These are phyloP conservation scores for Yamadazyma trypodendri DNA, from an alignment of 1,139 yeast species.

Conservation along the genomic window DNA sequence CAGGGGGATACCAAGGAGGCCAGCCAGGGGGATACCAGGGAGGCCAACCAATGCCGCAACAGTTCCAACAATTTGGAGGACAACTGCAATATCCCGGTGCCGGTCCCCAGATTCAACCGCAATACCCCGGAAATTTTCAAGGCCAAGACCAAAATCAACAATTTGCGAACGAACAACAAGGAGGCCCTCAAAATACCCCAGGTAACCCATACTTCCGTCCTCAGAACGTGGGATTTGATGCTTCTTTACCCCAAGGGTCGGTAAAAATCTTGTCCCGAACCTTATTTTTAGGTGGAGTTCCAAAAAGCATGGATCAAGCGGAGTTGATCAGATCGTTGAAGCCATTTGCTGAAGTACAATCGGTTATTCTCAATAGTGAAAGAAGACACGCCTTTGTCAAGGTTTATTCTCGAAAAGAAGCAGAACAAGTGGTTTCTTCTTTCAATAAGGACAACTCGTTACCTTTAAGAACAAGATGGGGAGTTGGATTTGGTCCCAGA, in stretches of 20 bases:
- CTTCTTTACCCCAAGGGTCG: slow-evolving; percentile 71
- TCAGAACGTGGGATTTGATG: slow-evolving; percentile 67
- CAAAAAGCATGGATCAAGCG: slow-evolving; percentile 73
- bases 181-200: slow-evolving; percentile 47
- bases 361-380: slow-evolving; percentile 81
- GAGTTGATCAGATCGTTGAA: slow-evolving; percentile 66
- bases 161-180: too few relatives aligned
- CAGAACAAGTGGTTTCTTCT: slow-evolving; percentile 69
- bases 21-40: slow-evolving; percentile 10
- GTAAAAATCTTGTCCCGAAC: slow-evolving; percentile 88
- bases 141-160: slow-evolving; percentile 33
- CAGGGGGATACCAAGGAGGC: slow-evolving; percentile 9
- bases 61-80: slow-evolving; percentile 4
- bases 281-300: slow-evolving; percentile 90
- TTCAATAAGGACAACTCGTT: slow-evolving; percentile 50
- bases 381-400: slow-evolving; percentile 95
- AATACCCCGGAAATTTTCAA: slow-evolving; percentile 1
- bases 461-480: slow-evolving; percentile 90
- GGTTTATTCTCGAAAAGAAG: slow-evolving; percentile 93
- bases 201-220: slow-evolving; percentile 74
- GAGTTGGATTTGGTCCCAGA: slow-evolving; percentile 98
- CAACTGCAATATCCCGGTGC: not conserved
- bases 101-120: slow-evolving; percentile 5
- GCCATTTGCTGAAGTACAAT: slow-evolving; percentile 94
- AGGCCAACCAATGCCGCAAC: slow-evolving; percentile 9